Conservation (phyloP, 768 basidiomycete species). For the Phlebiopsis gigantea region DNA sequence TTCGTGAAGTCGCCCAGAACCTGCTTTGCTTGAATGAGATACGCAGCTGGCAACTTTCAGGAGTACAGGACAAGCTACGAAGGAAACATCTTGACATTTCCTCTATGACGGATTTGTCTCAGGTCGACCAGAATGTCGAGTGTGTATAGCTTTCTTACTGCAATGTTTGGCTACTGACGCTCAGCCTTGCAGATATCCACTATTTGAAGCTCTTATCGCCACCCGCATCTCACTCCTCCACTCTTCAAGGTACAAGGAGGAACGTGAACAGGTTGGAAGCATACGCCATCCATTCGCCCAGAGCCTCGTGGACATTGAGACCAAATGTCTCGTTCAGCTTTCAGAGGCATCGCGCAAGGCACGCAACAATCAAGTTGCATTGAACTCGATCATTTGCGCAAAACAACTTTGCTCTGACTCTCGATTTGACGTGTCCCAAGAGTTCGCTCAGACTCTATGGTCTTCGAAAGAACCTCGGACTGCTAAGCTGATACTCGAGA, state of each 20-base stretch:
- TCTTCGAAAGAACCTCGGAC: constrained; percentile 76
- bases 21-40: constrained; percentile 83
- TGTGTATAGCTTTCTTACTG: constrained; percentile 30
- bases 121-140: constrained; percentile 59
- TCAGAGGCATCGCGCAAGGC: constrained; percentile 67
- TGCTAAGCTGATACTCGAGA: constrained; percentile 69
- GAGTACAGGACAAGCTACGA: constrained; percentile 29
- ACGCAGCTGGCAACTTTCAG: constrained; percentile 47
- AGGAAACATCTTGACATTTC: constrained; percentile 28
- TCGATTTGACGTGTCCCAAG: constrained; percentile 58
- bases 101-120: constrained; percentile 21
- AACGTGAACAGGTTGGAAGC: constrained; percentile 72
- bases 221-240: constrained; percentile 79
- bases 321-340: constrained; percentile 61
- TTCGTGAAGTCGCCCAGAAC: constrained; percentile 60
- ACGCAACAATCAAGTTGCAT: constrained; percentile 70
- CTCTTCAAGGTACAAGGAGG: constrained; percentile 63
- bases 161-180: background rate
- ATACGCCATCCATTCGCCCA: constrained; percentile 49
- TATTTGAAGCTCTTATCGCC: constrained; percentile 73
- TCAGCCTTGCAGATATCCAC: constrained; percentile 51
- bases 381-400: constrained; percentile 80
- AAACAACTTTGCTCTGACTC: constrained; percentile 48
- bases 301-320: constrained; percentile 56
- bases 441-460: constrained; percentile 91